phyloP scores from a whole-genome alignment of 805 yeast species.

The Metschnikowia matae region DNA sequence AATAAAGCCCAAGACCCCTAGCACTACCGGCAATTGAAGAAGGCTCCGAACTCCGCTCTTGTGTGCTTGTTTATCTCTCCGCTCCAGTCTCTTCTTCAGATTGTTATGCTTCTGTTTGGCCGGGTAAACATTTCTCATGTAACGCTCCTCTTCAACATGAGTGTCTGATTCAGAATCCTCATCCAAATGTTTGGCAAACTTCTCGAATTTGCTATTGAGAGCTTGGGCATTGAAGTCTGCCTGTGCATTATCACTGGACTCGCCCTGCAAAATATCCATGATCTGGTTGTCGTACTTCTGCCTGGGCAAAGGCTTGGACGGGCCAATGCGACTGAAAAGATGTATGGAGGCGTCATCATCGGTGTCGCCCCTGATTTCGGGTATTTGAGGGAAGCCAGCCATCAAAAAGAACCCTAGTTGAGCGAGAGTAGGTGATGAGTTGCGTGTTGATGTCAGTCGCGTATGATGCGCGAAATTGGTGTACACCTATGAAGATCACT shows the following conservation, averaged over 20 bases:
- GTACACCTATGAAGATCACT: background rate
- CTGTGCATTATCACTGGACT: constrained; percentile 3
- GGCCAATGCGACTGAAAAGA: constrained; percentile 34
- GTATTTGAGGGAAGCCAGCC: constrained; percentile 33
- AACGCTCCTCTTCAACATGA: constrained; percentile 10
- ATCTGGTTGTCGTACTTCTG: constrained; percentile 12
- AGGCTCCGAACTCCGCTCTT: background rate
- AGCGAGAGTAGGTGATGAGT: background rate
- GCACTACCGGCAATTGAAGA: background rate
- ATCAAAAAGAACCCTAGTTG: constrained; percentile 5
- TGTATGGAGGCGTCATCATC: constrained; percentile 43
- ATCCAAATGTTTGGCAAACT: constrained; percentile 15
- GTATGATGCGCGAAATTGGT: constrained; percentile 1
- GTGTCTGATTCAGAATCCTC: constrained; percentile 8
- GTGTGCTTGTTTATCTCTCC: background rate
- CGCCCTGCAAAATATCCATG: constrained; percentile 8
- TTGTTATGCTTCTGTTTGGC: background rate
- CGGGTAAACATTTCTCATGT: background rate
- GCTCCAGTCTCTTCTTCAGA: background rate
- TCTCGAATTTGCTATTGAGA: constrained; percentile 18
- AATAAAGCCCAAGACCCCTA: constrained; percentile 4
- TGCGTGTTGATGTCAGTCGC: background rate
- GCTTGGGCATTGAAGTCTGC: constrained; percentile 3
- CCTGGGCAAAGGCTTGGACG: constrained; percentile 30
- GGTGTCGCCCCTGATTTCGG: constrained; percentile 34